These are phyloP conservation scores for Alnus rubra DNA, from an alignment of 306 rosid genomes.

Conservation along the genomic window DNA sequence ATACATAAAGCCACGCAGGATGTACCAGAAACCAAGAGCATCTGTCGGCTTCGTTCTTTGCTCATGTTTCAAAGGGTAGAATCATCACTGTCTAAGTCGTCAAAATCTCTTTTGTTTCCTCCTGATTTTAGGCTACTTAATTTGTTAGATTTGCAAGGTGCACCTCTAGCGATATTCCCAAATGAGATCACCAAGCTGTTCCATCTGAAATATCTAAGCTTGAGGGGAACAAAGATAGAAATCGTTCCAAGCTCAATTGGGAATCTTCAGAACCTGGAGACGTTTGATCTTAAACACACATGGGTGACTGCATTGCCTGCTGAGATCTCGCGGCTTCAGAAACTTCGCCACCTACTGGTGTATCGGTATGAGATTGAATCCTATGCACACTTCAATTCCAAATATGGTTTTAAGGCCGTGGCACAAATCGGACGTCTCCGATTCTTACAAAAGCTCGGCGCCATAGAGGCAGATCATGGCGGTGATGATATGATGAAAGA, in stretches of 20 bases:
- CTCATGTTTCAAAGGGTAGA: constrained; percentile 11
- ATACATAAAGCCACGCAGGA: constrained; percentile 10
- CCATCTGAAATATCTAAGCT: constrained; percentile 36
- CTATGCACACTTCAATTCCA: constrained; percentile 15
- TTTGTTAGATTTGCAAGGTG: constrained; percentile 36
- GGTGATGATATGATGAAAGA: constrained; percentile 19
- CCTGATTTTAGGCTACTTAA: constrained; percentile 25
- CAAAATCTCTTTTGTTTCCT: background rate
- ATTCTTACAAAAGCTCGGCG: constrained; percentile 40
- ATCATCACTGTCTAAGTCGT: background rate
- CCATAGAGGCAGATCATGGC: constrained; percentile 25
- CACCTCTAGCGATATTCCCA: constrained; percentile 29
- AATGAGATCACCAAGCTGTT: constrained; percentile 10
- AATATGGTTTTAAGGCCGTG: constrained; percentile 29
- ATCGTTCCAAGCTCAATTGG: constrained; percentile 25
- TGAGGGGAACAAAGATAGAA: constrained; percentile 32
- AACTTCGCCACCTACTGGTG: constrained; percentile 35
- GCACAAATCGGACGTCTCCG: constrained; percentile 27
- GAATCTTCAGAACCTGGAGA: constrained; percentile 39
- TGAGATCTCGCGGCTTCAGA: constrained; percentile 28
- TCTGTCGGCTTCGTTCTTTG: constrained; percentile 8
- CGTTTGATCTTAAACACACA: constrained; percentile 39
- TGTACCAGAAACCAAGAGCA: background rate
- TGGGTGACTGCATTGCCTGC: constrained; percentile 31
- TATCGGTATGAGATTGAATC: constrained; percentile 6